Evolutionary conservation across 164 flowering plant genomes (phyloP).

Genomic region (Umbellularia californica): DNA sequence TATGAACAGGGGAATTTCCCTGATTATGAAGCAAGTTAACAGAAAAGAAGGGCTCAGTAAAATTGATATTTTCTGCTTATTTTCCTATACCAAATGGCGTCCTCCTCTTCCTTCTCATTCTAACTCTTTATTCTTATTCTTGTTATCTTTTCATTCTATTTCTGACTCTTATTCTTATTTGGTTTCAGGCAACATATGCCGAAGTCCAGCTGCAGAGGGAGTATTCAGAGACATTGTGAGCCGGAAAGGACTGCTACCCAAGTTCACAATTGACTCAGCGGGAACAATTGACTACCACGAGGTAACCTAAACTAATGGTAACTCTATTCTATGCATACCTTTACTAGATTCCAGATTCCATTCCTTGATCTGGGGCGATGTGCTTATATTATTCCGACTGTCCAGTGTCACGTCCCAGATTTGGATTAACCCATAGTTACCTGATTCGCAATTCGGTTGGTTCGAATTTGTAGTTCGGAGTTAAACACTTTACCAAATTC

Average conservation of each 20-base stretch:
- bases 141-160: not conserved
- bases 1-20: too few species aligned
- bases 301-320: constrained; percentile 10
- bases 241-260: constrained; percentile 51
- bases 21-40: too few species aligned
- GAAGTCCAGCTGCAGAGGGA: constrained; percentile 98
- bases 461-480: too few species aligned
- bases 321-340: too few species aligned
- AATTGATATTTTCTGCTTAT: not conserved
- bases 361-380: too few species aligned
- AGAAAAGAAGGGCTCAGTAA: too few species aligned
- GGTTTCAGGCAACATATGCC: constrained; percentile 57
- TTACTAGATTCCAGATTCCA: too few species aligned
- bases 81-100: not conserved
- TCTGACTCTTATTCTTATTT: not conserved
- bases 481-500: too few species aligned
- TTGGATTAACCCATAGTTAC: too few species aligned
- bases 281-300: constrained; percentile 66
- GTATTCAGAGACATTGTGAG: constrained; percentile 77
- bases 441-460: too few species aligned
- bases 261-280: constrained; percentile 89
- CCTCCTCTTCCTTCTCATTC: not conserved
- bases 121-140: not conserved
- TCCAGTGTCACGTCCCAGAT: too few species aligned
- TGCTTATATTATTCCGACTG: too few species aligned